phyloP scores from a whole-genome alignment of 345 rosid species.

The Nasturtium officinale region DNA sequence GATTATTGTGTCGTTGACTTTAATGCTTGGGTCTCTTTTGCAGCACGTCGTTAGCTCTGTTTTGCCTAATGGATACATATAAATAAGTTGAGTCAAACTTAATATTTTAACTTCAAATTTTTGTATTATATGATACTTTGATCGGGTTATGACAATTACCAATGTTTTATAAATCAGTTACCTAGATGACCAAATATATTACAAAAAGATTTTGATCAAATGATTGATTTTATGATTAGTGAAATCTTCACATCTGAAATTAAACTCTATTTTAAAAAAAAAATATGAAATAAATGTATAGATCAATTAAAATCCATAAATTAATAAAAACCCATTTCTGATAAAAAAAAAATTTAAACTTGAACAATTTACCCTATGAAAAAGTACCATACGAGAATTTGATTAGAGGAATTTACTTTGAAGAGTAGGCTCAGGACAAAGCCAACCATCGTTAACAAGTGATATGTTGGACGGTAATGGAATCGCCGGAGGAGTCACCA shows the following conservation, averaged over 20 bases:
- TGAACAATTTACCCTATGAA: not conserved
- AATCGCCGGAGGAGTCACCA: conserved; percentile 57
- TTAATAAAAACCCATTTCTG: too few species aligned
- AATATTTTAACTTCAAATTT: not conserved
- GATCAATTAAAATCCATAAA: not conserved
- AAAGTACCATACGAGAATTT: not conserved
- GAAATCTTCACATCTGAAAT: not conserved
- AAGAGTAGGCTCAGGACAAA: conserved; percentile 56
- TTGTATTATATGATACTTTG: not conserved
- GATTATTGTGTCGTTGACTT: conserved; percentile 56
- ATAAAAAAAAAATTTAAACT: too few species aligned
- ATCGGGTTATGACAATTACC: not conserved
- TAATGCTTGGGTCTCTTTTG: conserved; percentile 52
- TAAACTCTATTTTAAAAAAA: too few species aligned
- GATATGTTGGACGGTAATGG: conserved; percentile 70
- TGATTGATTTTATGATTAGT: not conserved
- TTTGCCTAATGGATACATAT: conserved; percentile 45
- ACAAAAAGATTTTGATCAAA: not conserved
- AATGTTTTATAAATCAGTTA: not conserved
- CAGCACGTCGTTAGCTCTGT: conserved; percentile 75
- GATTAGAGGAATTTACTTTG: conserved; percentile 28
- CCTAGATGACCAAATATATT: not conserved
- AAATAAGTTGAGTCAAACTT: conserved; percentile 15
- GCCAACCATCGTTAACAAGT: conserved; percentile 85
- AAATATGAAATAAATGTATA: not conserved